Evolutionary conservation across 2,329 filamentous ascomycete genomes (phyloP), one percentile per base, ranked within the genome.

Genomic region (Corinectria fuckeliana): DNA sequence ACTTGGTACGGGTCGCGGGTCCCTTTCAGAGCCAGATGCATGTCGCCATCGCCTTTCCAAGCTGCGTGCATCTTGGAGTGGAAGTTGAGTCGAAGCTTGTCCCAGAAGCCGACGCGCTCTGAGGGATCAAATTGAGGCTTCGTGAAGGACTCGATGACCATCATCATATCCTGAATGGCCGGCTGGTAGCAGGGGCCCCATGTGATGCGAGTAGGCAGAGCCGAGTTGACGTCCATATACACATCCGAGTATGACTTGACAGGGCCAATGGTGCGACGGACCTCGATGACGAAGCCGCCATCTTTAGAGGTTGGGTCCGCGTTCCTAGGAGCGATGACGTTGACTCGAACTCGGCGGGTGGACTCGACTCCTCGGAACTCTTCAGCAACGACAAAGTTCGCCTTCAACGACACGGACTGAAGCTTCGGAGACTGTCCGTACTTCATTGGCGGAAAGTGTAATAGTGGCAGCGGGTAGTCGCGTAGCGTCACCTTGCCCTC

Each of bases 111-210:
- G 45, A 96, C 92, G 56, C 91, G 85, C 65, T 99, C 96, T 0
- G 95, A 98, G 1, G 91, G 90, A 74, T 99, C 96, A 25, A 97
- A 83, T 63, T 94, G 93, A 7, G 94, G 92, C 73, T 99, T 99
- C 1, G 94, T 97, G 74, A 99, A 98, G 2, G 91, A 94, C 76
- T 99, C 95, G 61, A 99, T 91, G 23, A 93, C 93, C 85, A 98
- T 97, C 95, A 99, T 99, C 91, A 98, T 97, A 72, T 99, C 96
- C 75, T 99, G 95, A 48, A 99, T 94, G 1, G 94, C 94, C 25
- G 96, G 95, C 72, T 99, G 96, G 71, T 98, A 99, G 2, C 93
- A 97, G 44, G 95, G 93, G 7, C 93, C 93, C 96, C 95, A 99
- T 0, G 94, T 97, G 52, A 99, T 94, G 42, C 91, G 88, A 0